Percentiles rank a stretch among this genome's conserved stretches.
Conservation (phyloP, 768 basidiomycete species). For the Clavulina sp. region DNA sequence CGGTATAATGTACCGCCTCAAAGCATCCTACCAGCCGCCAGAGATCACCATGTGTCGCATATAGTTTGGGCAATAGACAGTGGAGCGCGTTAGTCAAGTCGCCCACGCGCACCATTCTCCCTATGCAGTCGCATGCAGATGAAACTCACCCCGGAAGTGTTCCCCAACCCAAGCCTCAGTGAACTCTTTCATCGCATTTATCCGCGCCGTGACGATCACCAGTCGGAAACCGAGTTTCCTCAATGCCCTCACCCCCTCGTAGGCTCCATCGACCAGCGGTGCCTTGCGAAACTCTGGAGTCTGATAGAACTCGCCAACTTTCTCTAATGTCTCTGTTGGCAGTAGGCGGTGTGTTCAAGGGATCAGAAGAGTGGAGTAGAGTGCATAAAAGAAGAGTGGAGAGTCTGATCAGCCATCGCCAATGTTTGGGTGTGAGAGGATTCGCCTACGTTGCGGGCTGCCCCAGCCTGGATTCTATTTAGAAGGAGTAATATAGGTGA, state of each 20-base stretch:
- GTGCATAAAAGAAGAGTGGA: neutral
- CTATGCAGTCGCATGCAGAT: neutral
- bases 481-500: neutral
- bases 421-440: neutral
- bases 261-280: constrained; percentile 41
- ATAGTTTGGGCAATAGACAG: too few relatives aligned
- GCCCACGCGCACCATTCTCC: neutral
- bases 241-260: constrained; percentile 37
- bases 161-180: constrained; percentile 51
- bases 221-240: constrained; percentile 47
- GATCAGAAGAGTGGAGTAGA: neutral
- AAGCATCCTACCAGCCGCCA: constrained; percentile 2
- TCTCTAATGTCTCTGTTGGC: constrained; percentile 31
- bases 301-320: constrained; percentile 42
- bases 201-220: constrained; percentile 61
- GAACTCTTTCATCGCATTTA: constrained; percentile 32
- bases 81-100: too few relatives aligned
- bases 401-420: neutral
- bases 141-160: constrained; percentile 39
- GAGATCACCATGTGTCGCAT: too few relatives aligned
- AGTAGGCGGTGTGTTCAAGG: neutral
- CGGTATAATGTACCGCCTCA: constrained; percentile 40
- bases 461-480: constrained; percentile 43
- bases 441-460: constrained; percentile 19
- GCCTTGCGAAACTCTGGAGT: constrained; percentile 31